Base-by-base conservation (phyloP, 2,329 filamentous ascomycete genomes). In the Graphium sp. region DNA sequence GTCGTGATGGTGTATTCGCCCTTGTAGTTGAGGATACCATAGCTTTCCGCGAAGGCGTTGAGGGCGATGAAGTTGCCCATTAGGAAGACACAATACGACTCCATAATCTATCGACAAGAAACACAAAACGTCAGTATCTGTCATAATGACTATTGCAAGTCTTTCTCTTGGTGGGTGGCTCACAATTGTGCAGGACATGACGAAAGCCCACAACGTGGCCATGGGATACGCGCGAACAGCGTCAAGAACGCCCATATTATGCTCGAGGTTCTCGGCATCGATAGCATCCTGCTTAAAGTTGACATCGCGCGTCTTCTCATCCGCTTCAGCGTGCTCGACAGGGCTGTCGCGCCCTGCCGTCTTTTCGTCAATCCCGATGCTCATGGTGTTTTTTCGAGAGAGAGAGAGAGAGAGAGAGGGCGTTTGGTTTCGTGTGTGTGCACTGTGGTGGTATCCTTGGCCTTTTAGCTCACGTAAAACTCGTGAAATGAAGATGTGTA, bases 21-120 rank as follows among this genome's bases (percentile, higher is more conserved):
- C 25, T 58, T 48, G 6, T 47, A 36, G 13, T 56, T 46, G 31
- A 50, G 52, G 25, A 58, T 53, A 32, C 67, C 67, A 39, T 69
- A 72, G 43, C 70, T 71, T 37, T 47, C 46, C 39, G 65, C 66
- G 48, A 72, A 73, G 39, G 66, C 60, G 5, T 58, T 55, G 31
- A 68, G 66, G 22, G 62, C 65, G 36, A 65, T 85, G 45, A 89
- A 83, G 51, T 85, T 85, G 56, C 76, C 82, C 41, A 89, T 70
- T 30, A 91, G 58, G 42, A 70, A 74, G 33, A 89, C 62, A 45
- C 92, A 82, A 55, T 85, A 91, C 19, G 81, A 83, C 50, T 92
- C 83, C 84, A 93, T 93, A 42, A 70, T 26, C 24, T 26, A n/a
- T 8, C 7, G 18, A 14, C 6, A 6, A 17, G 20, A 22, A 8